Base-by-base conservation (phyloP, 179 eudicot species). In the Beta corolliflora region DNA sequence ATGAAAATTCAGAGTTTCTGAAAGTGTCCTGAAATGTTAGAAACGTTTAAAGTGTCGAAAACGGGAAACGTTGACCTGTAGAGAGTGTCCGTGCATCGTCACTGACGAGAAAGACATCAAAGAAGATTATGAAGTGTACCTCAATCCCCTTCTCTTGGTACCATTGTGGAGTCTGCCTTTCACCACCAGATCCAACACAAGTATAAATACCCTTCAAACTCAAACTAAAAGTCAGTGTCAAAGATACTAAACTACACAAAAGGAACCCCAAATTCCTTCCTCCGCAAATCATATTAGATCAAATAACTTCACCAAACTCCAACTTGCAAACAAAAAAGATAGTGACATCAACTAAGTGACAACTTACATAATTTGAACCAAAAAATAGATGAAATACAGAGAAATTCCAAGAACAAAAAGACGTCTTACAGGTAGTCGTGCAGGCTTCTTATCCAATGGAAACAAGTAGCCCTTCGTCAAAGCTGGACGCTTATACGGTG, bases 121-220 rank as follows among this genome's bases (percentile, higher is more conserved):
- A 81, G 72, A 76, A 81, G 67, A 71, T 41, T 71, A 36, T 45
- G 54, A 31, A 36, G 8, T 9, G 56, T 90, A 97, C 99, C 98
- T 97, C 99, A 86, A 97, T 97, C 41, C 99, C 99, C 80, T 97
- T 90, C 85, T 97, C 94, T 73, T 92, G 89, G 84, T 97, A 97
- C 99, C 99, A 97, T 56, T 97, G 97, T 31, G 98, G 97, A 84
- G 99, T 97, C 86, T 97, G 97, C 85, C 98, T 94, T 87, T 97
- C 98, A 67, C 99, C 99, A 81, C 99, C 98, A 67, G 94, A 84
- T 61, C 99, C 99, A 83, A 97, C 99, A 88, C 99, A 97, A 52
- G 99, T 97, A 85, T 94, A 95, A 68, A 94, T 93, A 25, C 98
- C 98, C 98, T 94, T 74, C 46, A 78, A 78, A 55, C 8, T 55